Evolutionary conservation across 805 yeast genomes (phyloP).

Genomic region (Candida xyloterini): DNA sequence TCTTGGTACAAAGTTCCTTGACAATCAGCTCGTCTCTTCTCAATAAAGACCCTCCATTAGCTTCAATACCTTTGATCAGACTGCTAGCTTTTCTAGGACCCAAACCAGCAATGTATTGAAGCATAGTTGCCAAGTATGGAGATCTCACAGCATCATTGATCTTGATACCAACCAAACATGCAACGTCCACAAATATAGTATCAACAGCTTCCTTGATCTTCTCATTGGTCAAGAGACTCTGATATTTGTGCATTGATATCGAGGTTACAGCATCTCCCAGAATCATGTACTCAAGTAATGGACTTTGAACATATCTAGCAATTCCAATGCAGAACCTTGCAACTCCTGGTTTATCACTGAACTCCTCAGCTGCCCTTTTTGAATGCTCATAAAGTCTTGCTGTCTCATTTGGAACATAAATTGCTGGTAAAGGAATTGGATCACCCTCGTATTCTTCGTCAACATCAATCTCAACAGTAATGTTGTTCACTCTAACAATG

Average conservation of each 20-base stretch:
- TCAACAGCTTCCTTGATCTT: slow-evolving; percentile 64
- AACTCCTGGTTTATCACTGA: slow-evolving; percentile 77
- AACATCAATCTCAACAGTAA: slow-evolving; percentile 49
- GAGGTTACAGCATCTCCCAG: slow-evolving; percentile 72
- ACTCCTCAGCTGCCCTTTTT: slow-evolving; percentile 68
- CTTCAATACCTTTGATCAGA: slow-evolving; percentile 73
- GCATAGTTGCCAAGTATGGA: slow-evolving; percentile 61
- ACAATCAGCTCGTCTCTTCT: slow-evolving; percentile 82
- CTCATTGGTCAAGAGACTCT: slow-evolving; percentile 65
- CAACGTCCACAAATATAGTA: slow-evolving; percentile 82
- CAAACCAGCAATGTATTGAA: slow-evolving; percentile 83
- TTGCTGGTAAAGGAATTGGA: slow-evolving; percentile 49
- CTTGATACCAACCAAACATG: slow-evolving; percentile 89
- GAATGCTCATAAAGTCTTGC: slow-evolving; percentile 87
- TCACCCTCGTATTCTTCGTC: slow-evolving; percentile 33
- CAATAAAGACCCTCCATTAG: slow-evolving; percentile 57
- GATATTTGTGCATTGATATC: slow-evolving; percentile 64
- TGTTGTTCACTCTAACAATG: slow-evolving; percentile 53
- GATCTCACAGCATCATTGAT: slow-evolving; percentile 85
- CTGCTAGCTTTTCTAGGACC: slow-evolving; percentile 96
- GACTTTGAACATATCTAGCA: slow-evolving; percentile 90
- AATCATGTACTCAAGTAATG: slow-evolving; percentile 84
- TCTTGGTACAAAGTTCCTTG: slow-evolving; percentile 72
- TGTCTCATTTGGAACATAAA: slow-evolving; percentile 91
- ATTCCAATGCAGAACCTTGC: slow-evolving; percentile 83